phyloP scores from a whole-genome alignment of 768 basidiomycete species.

The Xerocomus potaroensis region DNA sequence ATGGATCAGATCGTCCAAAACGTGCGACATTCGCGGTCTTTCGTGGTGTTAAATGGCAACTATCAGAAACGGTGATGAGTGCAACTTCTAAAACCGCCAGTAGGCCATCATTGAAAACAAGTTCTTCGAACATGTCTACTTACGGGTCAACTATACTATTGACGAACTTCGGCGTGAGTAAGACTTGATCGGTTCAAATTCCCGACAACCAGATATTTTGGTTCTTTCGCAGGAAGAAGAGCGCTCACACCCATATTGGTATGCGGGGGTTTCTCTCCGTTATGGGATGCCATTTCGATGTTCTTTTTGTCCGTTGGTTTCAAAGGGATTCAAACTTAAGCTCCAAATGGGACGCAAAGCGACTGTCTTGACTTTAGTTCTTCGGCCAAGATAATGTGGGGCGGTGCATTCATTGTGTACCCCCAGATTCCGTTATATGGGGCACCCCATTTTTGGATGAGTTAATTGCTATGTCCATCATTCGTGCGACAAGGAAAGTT shows the following conservation, averaged over 20 bases:
- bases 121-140: constrained; percentile 16
- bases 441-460: no score
- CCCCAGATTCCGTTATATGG: no score
- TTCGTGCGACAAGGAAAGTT: no score
- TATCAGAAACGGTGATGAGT: no score
- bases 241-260: constrained; percentile 36
- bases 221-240: constrained; percentile 25
- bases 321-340: constrained; percentile 21
- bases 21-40: no score
- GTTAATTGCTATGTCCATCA: no score
- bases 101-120: no score
- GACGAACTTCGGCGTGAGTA: constrained; percentile 28
- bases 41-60: no score
- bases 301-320: constrained; percentile 43
- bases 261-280: constrained; percentile 26
- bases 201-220: constrained; percentile 33
- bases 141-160: constrained; percentile 25
- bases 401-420: no score
- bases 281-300: no score
- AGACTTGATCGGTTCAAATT: constrained; percentile 38
- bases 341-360: constrained; percentile 25
- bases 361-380: background rate
- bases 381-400: background rate
- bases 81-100: no score
- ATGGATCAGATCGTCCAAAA: no score